Base-by-base conservation (phyloP, 495 filamentous ascomycete genomes). In the Aspergillus ellipticus region DNA sequence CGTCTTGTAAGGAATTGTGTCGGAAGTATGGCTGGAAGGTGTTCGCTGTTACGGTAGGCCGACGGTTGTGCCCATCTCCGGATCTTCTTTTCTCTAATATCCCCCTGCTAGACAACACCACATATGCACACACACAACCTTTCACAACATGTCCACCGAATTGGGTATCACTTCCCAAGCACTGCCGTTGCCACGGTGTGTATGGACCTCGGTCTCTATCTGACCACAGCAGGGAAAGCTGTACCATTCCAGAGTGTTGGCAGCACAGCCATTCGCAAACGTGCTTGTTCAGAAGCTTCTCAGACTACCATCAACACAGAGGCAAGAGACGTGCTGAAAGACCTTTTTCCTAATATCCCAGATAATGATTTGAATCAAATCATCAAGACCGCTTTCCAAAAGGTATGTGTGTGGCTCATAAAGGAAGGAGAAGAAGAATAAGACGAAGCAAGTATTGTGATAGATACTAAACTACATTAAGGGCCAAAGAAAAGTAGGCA, bases 321-420 rank as follows among this genome's bases (percentile, higher is more conserved):
- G 66, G 88, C 89, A 54, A 78, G 86, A 66, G 82, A 81, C 20
- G 85, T 88, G 0, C 82, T 97, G 26, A 80, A 76, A 54, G 92
- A 97, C 61, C 73, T 95, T 9, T 96, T 96, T 65, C 92, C 92
- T 0, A 85, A 89, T 50, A 93, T 97, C 56, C 92, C 92, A 1
- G 74, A 88, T 42, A 79, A 80, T 31, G 90, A 95, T 68, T 71
- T 91, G n/a, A 77, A 84, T 51, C 74, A 83, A 60, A 90, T 97
- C 49, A 84, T 96, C 39, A 77, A 82, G 28, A 89, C 85, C 56
- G 83, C 92, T n/a, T 97, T 95, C 68, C 81, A 89, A 69, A 87
- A 90, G 81, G 90, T 92, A 77, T 56, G 62, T 74, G 33, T n/a
- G 13, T 8, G 35, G 35, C 35, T 28, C 4, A 39, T 2, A 13